Conservation (phyloP, 768 basidiomycete genomes). For the Russula brevipes region DNA sequence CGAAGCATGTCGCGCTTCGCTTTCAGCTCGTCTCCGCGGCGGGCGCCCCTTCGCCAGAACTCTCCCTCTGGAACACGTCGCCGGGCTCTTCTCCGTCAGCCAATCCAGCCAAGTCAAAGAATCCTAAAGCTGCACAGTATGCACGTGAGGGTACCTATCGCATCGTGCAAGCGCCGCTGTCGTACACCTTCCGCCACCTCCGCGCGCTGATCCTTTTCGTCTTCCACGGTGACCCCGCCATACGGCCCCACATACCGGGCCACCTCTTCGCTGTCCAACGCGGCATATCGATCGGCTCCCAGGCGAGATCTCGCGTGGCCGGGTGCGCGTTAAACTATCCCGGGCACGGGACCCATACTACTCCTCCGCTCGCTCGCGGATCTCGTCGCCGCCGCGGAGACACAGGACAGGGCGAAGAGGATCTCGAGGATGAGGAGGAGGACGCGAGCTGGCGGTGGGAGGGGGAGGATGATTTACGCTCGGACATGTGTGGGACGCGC, state of each 20-base stretch:
- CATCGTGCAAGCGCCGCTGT: constrained; percentile 63
- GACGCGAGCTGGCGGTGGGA: constrained; percentile 58
- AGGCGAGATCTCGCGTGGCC: constrained; percentile 47
- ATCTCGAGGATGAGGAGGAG: constrained; percentile 27
- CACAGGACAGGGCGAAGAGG: constrained; percentile 14
- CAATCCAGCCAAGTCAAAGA: neutral
- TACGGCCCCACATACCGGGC: constrained; percentile 26
- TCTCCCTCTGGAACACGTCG: constrained; percentile 11
- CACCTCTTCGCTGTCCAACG: constrained; percentile 61
- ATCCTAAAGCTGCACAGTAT: neutral
- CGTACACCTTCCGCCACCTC: constrained; percentile 64
- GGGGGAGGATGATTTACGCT: constrained; percentile 62
- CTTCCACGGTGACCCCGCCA: constrained; percentile 37
- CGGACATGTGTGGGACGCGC: constrained; percentile 49
- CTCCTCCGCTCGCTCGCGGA: constrained; percentile 30
- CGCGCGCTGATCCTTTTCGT: constrained; percentile 57
- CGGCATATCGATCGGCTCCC: constrained; percentile 41
- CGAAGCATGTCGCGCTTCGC: constrained; percentile 57
- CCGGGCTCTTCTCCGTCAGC: constrained; percentile 1
- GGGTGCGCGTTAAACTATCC: constrained; percentile 29
- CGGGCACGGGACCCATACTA: constrained; percentile 32
- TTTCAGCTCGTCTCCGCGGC: constrained; percentile 50
- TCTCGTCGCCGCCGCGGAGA: constrained; percentile 18
- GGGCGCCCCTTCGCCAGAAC: constrained; percentile 12
- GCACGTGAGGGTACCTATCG: constrained; percentile 52